Evolutionary conservation across 2,329 filamentous ascomycete genomes (phyloP).

Genomic region (Ophiostoma himal-ulmi): DNA sequence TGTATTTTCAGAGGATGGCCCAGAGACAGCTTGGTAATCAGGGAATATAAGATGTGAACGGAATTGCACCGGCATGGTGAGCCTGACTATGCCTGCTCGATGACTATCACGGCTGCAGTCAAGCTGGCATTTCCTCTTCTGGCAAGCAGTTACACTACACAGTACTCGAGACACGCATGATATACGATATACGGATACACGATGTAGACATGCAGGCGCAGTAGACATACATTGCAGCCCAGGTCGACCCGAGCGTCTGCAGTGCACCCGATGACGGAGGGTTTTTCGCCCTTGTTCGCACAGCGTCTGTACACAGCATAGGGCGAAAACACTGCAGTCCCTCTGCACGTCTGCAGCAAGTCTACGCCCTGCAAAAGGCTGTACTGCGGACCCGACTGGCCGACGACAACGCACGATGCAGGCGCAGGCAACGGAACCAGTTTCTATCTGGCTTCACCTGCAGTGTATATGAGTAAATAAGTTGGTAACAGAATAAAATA

Average conservation of each 20-base stretch:
- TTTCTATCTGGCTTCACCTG: not conserved
- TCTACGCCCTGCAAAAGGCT: not conserved
- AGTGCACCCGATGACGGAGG: slow-evolving; percentile 7
- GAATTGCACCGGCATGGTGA: not conserved
- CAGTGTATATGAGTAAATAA: too few species aligned
- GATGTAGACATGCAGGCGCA: not conserved
- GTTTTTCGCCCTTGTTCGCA: not conserved
- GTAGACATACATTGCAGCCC: not conserved
- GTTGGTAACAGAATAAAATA: too few species aligned
- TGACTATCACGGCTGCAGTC: not conserved
- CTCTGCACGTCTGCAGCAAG: not conserved
- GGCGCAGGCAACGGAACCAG: not conserved
- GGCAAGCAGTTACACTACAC: not conserved
- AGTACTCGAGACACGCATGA: not conserved
- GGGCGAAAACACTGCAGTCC: not conserved
- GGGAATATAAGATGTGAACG: not conserved
- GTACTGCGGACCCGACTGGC: slow-evolving; percentile 7
- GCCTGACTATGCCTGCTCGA: too few species aligned
- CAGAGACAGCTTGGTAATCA: too few species aligned
- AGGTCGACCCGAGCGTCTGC: not conserved
- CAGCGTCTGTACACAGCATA: not conserved
- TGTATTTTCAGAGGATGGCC: too few species aligned
- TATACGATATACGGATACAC: not conserved
- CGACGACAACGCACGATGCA: slow-evolving; percentile 1
- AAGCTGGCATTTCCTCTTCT: not conserved